Evolutionary conservation across 2,329 filamentous ascomycete species (phyloP), one percentile per base, ranked within the genome.

Genomic region (Alternaria metachromatica): DNA sequence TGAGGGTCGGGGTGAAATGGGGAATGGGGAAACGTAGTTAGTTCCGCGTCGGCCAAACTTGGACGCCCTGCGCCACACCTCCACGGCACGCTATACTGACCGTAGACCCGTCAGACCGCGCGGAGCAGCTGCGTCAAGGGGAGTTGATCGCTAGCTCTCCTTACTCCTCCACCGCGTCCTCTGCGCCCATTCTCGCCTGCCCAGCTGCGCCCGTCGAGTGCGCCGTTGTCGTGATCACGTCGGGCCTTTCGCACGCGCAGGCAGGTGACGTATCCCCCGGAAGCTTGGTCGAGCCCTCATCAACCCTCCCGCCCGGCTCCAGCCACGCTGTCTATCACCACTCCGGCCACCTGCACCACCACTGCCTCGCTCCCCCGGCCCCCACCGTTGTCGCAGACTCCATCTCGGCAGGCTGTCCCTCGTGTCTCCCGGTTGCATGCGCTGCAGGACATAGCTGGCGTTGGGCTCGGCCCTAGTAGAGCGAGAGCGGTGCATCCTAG

Each of bases 381-480:
- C 45, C 44, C 50, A 50, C 8, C 37, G 43, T 20, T 44, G 56
- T 45, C 58, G 12, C 20, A 45, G 37, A 45, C 12, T 6, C 13
- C 21, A 6, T n/a, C 18, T 51, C 37, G 28, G 37, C 46, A 37
- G 30, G 30, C 41, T 45, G 30, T 30, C 48, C 12, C 25, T 30
- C 41, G 13, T 18, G 26, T 13, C 23, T 25, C 43, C 33, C 44
- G 46, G 23, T 66, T 72, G 66, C 62, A 75, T 75, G 72, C 60
- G 58, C 66, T 58, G 50, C 49, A 58, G 55, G 25, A 43, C 41
- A 53, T 44, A 55, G 48, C 61, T 18, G 46, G 20, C 30, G 48
- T 64, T 63, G 71, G 70, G 72, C 67, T 45, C 55, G n/a, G 67
- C 67, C 71, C 68, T 62, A 15, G 58, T 53, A 49, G 54, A 55